Percentiles rank a stretch among this genome's conserved stretches.
These are phyloP conservation scores for Zychaea mexicana DNA, from an alignment of 371 early-diverging fungal genomes.

Conservation along the genomic window DNA sequence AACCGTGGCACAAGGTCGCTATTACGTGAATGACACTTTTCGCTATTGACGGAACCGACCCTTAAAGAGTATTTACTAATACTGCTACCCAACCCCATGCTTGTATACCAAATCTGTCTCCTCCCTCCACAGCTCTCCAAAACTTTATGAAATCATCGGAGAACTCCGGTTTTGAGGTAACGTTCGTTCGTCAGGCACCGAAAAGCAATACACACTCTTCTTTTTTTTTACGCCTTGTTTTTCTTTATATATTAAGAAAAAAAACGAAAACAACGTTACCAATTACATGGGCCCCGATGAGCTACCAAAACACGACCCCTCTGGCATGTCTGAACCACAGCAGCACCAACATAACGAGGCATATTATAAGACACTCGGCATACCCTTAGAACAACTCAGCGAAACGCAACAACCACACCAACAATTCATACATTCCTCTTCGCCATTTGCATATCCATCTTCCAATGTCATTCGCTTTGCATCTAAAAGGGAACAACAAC, in stretches of 20 bases:
- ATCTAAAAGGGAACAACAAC: background rate
- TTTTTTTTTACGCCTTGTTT: background rate
- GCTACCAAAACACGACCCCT: background rate
- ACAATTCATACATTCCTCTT: background rate
- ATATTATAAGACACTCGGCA: background rate
- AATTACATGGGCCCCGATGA: background rate
- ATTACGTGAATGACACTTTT: no score
- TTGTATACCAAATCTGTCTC: no score
- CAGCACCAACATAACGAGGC: background rate
- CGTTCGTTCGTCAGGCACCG: no score
- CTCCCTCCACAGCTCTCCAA: no score
- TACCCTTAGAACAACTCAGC: background rate
- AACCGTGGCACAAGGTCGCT: no score
- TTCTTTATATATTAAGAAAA: background rate
- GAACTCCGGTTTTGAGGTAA: no score
- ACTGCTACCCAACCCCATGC: no score
- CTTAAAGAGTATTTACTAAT: no score
- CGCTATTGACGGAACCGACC: no score
- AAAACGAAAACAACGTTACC: no score
- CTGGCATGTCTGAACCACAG: background rate
- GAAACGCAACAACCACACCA: background rate
- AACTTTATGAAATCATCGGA: no score
- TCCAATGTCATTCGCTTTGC: constrained; percentile 19
- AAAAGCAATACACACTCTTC: no score
- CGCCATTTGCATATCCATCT: constrained; percentile 4